These are phyloP conservation scores for Colletotrichum noveboracense DNA, from an alignment of 2,329 filamentous ascomycete genomes.

Conservation along the genomic window DNA sequence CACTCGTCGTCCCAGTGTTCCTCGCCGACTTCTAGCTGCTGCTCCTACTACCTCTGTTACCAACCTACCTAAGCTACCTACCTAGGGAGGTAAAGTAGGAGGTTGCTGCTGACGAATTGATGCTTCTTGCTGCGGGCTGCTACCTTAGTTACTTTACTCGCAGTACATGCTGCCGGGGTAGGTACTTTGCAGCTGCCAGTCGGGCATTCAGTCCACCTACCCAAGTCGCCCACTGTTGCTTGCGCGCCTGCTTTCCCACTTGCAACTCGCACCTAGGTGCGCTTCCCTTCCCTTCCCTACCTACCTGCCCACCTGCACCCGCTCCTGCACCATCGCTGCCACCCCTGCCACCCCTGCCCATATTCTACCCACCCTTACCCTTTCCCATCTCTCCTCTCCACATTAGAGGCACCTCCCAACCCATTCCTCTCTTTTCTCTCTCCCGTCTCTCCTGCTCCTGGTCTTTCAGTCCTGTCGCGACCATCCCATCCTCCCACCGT, in stretches of 20 bases:
- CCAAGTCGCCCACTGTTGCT: not conserved
- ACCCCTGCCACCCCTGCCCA: slow-evolving; percentile 20
- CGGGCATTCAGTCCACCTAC: not conserved
- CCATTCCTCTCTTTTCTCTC: slow-evolving; percentile 26
- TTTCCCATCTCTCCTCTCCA: slow-evolving; percentile 23
- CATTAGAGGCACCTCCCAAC: slow-evolving; percentile 25
- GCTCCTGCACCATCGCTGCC: slow-evolving; percentile 8
- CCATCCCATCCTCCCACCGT: slow-evolving; percentile 23
- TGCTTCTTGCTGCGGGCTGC: not conserved
- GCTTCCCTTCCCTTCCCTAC: not conserved
- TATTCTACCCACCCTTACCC: slow-evolving; percentile 19
- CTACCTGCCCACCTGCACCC: not conserved
- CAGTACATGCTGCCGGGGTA: not conserved
- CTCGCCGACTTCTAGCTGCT: not conserved
- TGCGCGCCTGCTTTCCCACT: not conserved
- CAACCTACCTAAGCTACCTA: not conserved
- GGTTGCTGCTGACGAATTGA: not conserved
- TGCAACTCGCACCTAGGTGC: not conserved
- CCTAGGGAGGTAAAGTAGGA: not conserved
- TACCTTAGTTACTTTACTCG: not conserved
- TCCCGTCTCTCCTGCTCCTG: slow-evolving; percentile 20
- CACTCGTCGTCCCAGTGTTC: not conserved
- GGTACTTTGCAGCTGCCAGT: not conserved
- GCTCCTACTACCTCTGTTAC: not conserved
- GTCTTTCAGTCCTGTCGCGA: slow-evolving; percentile 20